Conservation (phyloP, 2,329 filamentous ascomycete species). For the Claviceps sp. region DNA sequence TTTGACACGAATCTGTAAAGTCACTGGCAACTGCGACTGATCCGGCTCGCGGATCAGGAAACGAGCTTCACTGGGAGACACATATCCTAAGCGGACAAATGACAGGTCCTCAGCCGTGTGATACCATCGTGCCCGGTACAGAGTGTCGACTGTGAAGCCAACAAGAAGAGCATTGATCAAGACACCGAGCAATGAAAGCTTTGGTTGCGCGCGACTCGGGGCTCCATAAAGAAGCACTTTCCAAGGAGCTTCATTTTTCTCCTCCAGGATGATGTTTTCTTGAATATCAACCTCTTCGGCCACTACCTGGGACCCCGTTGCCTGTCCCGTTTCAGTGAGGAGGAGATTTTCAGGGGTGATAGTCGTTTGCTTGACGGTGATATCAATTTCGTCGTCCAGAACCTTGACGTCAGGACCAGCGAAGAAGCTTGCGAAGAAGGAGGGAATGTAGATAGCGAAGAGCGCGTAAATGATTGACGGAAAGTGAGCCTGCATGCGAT, state of each 20-base stretch:
- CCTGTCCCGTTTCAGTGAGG: constrained; percentile 18
- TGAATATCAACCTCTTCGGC: constrained; percentile 44
- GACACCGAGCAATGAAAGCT: constrained; percentile 55
- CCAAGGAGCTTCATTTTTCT: constrained; percentile 42
- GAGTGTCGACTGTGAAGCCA: constrained; percentile 59
- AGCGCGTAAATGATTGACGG: constrained; percentile 46
- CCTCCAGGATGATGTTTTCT: constrained; percentile 47
- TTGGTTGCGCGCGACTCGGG: constrained; percentile 56
- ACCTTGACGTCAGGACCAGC: constrained; percentile 43
- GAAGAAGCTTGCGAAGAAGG: constrained; percentile 47
- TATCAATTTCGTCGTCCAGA: constrained; percentile 46
- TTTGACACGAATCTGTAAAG: constrained; percentile 49
- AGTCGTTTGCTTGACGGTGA: constrained; percentile 36
- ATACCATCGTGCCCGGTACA: constrained; percentile 58
- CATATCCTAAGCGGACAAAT: constrained; percentile 77
- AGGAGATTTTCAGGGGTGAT: constrained; percentile 14
- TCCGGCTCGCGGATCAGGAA: constrained; percentile 80
- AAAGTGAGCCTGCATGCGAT: constrained; percentile 21
- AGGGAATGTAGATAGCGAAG: constrained; percentile 51
- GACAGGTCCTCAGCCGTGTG: constrained; percentile 64
- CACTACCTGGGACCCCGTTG: constrained; percentile 22
- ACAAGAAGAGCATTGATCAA: constrained; percentile 59
- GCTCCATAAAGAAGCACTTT: constrained; percentile 61
- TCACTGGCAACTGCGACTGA: constrained; percentile 59
- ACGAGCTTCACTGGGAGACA: constrained; percentile 67